Conservation (phyloP, 768 basidiomycete genomes). For the Leccinum imitatum region DNA sequence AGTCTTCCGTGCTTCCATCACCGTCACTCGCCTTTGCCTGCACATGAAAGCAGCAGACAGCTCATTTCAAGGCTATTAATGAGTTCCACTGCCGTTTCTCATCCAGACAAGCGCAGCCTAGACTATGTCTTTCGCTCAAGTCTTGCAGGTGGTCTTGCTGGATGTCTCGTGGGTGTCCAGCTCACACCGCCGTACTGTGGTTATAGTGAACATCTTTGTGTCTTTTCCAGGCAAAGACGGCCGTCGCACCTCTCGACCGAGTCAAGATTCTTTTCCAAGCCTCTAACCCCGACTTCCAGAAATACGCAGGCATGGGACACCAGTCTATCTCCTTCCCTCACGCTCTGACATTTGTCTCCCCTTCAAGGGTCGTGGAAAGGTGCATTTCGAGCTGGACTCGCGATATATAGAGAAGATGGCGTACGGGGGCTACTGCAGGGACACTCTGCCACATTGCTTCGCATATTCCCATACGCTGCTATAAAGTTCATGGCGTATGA, state of each 20-base stretch:
- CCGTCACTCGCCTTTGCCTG: background rate
- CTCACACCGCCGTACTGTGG: slow-evolving; percentile 5
- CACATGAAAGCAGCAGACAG: slow-evolving; percentile 11
- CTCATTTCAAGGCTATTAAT: slow-evolving; percentile 23
- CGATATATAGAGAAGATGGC: slow-evolving; percentile 70
- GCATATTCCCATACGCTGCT: slow-evolving; percentile 95
- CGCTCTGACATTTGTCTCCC: slow-evolving; percentile 8
- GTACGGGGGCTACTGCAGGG: slow-evolving; percentile 88
- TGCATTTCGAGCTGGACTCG: slow-evolving; percentile 68
- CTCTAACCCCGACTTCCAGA: slow-evolving; percentile 90
- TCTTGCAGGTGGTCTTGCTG: slow-evolving; percentile 90
- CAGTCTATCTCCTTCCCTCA: slow-evolving; percentile 26
- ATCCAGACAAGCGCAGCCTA: slow-evolving; percentile 53
- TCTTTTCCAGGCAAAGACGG: slow-evolving; percentile 77
- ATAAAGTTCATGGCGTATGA: slow-evolving; percentile 98
- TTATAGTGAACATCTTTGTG: slow-evolving; percentile 9
- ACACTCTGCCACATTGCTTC: slow-evolving; percentile 90
- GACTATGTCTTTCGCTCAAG: slow-evolving; percentile 76
- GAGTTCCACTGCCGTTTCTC: slow-evolving; percentile 36
- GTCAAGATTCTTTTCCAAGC: slow-evolving; percentile 99
- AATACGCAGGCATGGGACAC: slow-evolving; percentile 79
- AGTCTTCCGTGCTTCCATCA: slow-evolving; percentile 10
- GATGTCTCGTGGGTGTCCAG: slow-evolving; percentile 73
- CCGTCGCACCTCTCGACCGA: slow-evolving; percentile 92
- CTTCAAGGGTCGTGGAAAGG: slow-evolving; percentile 82